These are phyloP conservation scores for Rhizophora apiculata DNA, from an alignment of 345 rosid genomes.

Conservation along the genomic window DNA sequence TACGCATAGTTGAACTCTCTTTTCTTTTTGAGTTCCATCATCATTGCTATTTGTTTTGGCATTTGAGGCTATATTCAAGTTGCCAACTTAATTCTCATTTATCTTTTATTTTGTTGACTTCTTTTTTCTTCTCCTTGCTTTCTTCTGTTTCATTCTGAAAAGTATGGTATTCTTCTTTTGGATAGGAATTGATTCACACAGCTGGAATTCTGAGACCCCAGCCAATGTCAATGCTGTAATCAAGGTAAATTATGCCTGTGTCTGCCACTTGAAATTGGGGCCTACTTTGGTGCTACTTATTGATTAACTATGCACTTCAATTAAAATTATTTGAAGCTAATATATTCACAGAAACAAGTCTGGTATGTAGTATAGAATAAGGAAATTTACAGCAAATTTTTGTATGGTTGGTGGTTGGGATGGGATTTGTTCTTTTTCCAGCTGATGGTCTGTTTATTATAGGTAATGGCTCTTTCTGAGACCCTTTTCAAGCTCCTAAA, in stretches of 20 bases:
- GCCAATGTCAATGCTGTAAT: slow-evolving; percentile 45
- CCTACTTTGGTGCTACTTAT: neutral
- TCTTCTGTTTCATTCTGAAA: neutral
- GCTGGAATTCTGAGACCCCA: slow-evolving; percentile 42
- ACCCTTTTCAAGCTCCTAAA: neutral
- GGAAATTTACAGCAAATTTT: neutral
- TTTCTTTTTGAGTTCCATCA: slow-evolving; percentile 2
- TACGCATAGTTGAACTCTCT: slow-evolving; percentile 18
- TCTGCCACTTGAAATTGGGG: neutral
- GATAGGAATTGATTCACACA: slow-evolving; percentile 46
- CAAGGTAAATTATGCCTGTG: slow-evolving; percentile 38
- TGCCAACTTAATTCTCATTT: slow-evolving; percentile 7
- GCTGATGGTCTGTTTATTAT: neutral
- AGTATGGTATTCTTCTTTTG: slow-evolving; percentile 6
- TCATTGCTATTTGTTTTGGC: slow-evolving; percentile 4
- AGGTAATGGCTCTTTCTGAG: neutral
- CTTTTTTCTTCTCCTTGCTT: neutral
- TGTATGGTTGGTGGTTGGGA: neutral
- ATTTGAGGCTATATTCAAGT: neutral
- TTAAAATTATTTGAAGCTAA: neutral
- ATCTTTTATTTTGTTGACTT: neutral
- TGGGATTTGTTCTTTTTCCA: neutral
- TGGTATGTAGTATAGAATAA: neutral
- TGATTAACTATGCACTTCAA: neutral
- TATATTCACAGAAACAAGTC: neutral